Percentiles rank a stretch among this genome's conserved stretches.
phyloP scores from a whole-genome alignment of 2,329 filamentous ascomycete species.

The Fusarium odoratissimum region DNA sequence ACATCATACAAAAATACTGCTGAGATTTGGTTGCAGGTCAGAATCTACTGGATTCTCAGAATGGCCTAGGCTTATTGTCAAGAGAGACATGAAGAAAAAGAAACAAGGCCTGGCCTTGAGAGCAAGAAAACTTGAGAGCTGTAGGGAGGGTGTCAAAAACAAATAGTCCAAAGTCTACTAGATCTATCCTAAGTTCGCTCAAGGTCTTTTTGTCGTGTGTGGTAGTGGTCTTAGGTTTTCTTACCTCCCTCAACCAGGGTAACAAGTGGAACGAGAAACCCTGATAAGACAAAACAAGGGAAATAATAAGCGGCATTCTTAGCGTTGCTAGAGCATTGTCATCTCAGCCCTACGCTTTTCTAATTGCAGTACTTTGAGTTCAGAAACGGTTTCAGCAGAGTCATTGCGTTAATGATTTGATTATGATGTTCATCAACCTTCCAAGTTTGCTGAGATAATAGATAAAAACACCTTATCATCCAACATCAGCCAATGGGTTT shows the following conservation, averaged over 20 bases:
- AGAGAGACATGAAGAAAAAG: slow-evolving; percentile 12
- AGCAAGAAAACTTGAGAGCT: not conserved
- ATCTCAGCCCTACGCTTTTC: slow-evolving; percentile 21
- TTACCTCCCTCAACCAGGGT: not conserved
- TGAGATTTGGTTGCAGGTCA: not conserved
- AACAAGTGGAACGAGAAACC: not conserved
- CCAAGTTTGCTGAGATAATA: not conserved
- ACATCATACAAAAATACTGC: too few species aligned
- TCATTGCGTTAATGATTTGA: not conserved
- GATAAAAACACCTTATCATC: not conserved
- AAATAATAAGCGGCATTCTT: slow-evolving; percentile 12
- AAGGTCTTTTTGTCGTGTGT: not conserved
- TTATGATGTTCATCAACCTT: not conserved
- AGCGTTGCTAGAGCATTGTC: slow-evolving; percentile 8
- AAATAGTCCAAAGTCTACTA: not conserved
- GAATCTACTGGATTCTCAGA: not conserved
- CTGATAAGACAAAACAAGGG: slow-evolving; percentile 1
- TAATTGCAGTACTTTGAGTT: slow-evolving; percentile 2
- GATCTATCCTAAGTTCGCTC: not conserved
- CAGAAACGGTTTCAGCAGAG: not conserved
- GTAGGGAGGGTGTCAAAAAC: not conserved
- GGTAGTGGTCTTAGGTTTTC: not conserved
- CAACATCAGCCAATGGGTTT: not conserved
- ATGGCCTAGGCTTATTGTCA: not conserved
- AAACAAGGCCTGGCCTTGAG: not conserved